Base-by-base conservation (phyloP, 2,329 filamentous ascomycete species). In the Pyrenophora teres region DNA sequence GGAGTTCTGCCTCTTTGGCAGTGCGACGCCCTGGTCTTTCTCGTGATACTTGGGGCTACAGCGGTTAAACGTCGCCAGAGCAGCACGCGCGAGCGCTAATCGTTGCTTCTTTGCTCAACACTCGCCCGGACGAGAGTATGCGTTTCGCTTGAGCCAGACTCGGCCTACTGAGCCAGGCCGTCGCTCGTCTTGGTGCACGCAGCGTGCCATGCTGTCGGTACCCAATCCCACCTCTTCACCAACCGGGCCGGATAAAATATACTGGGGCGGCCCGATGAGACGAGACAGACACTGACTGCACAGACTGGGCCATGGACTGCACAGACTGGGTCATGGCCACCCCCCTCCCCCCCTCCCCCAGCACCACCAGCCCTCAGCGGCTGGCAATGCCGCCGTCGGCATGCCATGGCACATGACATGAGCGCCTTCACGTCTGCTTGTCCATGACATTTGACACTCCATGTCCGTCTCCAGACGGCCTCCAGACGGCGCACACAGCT, bases 21-120 rank as follows among this genome's bases (percentile, higher is more conserved):
- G 49, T 39, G 49, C 47, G 37, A 16, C 37, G 40, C 36, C 36
- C 30, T 37, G 25, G 27, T 19, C 49, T 25, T n/a, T n/a, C 31
- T 37, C 42, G 47, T 32, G 27, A 45, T 43, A 37, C 30, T 45
- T 12, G 41, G 40, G 41, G 36, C 41, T 45, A 23, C 45, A 43
- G 50, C 50, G 50, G 50, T 43, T 40, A 52, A 52, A 33, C 35
- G 44, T 52, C 49, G 49, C 27, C 27, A 39, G 42, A 23, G 19
- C 19, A 27, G 32, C 8, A 25, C 12, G 27, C 16, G 21, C 43
- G 38, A 45, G 48, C 42, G 42, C 43, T 50, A 50, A 50, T 13
- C 23, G 15, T 45, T 45, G 27, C 47, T 50, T 50, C 40, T 50
- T 30, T 12, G 35, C 47, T 50, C 47, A 45, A 44, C 40, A 39